A percentile compares a stretch with the other conserved stretches of the same genome.
Evolutionary conservation across 2,329 filamentous ascomycete species (phyloP).

Genomic region (Fusarium begoniae): DNA sequence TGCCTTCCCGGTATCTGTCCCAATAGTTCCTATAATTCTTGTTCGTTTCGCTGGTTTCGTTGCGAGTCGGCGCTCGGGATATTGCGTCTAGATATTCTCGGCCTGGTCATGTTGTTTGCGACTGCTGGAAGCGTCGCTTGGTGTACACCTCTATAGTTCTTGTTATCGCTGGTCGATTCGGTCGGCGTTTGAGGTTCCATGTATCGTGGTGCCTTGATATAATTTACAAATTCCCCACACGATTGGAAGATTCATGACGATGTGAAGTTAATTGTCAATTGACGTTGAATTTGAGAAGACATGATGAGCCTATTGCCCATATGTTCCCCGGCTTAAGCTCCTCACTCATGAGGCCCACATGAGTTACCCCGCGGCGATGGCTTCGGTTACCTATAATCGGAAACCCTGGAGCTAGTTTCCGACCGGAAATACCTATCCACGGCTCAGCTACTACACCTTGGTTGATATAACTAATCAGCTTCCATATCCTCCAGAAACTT

Average conservation of each 20-base stretch:
- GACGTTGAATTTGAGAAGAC: background rate
- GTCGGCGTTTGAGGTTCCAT: constrained; percentile 26
- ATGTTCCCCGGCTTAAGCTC: background rate
- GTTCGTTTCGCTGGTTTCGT: constrained; percentile 52
- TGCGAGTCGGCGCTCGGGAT: constrained; percentile 55
- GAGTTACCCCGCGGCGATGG: constrained; percentile 14
- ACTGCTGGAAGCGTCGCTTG: constrained; percentile 41
- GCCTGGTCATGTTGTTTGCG: constrained; percentile 43
- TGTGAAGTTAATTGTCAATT: background rate
- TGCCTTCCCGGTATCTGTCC: constrained; percentile 49
- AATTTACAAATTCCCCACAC: constrained; percentile 34
- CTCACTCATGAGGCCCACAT: background rate
- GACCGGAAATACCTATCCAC: background rate
- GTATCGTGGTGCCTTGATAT: constrained; percentile 27
- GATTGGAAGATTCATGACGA: background rate
- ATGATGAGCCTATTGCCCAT: background rate
- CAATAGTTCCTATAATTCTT: constrained; percentile 52
- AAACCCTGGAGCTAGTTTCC: background rate
- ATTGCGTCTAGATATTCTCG: constrained; percentile 55
- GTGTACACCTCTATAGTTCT: constrained; percentile 42
- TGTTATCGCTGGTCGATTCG: constrained; percentile 34
- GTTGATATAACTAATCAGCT: background rate
- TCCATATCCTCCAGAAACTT: background rate
- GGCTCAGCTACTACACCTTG: background rate
- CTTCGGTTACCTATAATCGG: constrained; percentile 5